phyloP scores from a whole-genome alignment of 257 asterid genomes.

The Rauvolfia tetraphylla region DNA sequence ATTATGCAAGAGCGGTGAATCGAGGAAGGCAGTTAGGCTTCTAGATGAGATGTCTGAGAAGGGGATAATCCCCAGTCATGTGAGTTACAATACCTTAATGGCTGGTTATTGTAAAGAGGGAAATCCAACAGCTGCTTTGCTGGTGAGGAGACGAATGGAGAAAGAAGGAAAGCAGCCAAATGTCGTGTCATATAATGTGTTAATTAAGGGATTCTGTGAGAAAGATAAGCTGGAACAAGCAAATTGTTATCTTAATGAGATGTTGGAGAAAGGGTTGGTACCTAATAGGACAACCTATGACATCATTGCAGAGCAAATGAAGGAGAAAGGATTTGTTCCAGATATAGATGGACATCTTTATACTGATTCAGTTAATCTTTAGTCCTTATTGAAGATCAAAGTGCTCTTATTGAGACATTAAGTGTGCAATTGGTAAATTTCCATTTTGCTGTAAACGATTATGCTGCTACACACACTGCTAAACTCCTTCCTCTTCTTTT shows the following conservation, averaged over 20 bases:
- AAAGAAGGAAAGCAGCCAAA: constrained; percentile 74
- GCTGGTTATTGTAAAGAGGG: constrained; percentile 68
- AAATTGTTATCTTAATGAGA: constrained; percentile 64
- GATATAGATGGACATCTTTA: constrained; percentile 80
- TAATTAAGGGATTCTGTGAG: constrained; percentile 69
- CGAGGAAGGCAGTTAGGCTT: constrained; percentile 59
- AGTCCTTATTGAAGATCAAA: neutral
- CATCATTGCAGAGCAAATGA: constrained; percentile 66
- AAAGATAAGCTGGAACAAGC: constrained; percentile 67
- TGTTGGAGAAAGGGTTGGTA: constrained; percentile 87
- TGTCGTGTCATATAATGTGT: constrained; percentile 65
- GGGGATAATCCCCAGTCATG: constrained; percentile 60
- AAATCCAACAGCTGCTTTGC: constrained; percentile 55
- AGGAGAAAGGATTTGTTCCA: constrained; percentile 82
- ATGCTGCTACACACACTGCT: neutral
- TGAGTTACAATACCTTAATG: constrained; percentile 66
- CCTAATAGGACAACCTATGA: constrained; percentile 76
- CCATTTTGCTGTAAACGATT: neutral
- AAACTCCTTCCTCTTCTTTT: neutral
- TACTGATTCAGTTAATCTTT: constrained; percentile 34
- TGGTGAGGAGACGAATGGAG: constrained; percentile 74
- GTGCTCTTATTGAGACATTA: neutral
- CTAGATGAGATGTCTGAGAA: constrained; percentile 64
- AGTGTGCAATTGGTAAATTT: neutral
- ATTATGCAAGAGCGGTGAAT: constrained; percentile 57